Percentiles rank a stretch among this genome's conserved stretches.
Conservation (phyloP, 495 filamentous ascomycete species). For the Hypoxylon rickii region DNA sequence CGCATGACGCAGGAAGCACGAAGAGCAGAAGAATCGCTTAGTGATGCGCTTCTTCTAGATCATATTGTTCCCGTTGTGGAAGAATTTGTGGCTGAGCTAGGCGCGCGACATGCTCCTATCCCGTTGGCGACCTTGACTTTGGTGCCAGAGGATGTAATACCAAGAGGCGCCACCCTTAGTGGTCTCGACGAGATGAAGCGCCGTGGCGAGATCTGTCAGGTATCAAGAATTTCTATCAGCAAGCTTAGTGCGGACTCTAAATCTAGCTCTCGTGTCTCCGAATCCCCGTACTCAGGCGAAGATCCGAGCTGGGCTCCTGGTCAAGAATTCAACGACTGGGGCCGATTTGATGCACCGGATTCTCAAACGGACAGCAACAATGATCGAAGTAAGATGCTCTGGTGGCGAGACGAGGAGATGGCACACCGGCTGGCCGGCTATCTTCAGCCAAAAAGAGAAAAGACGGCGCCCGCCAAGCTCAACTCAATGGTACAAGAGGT, state of each 20-base stretch:
- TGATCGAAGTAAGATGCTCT: constrained; percentile 32
- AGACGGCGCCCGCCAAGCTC: constrained; percentile 22
- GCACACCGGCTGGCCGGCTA: constrained; percentile 49
- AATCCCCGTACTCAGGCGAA: constrained; percentile 5
- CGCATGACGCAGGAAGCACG: constrained; percentile 38
- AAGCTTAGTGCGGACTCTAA: constrained; percentile 36
- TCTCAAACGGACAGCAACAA: background rate
- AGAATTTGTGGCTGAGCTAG: constrained; percentile 43
- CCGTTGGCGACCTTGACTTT: constrained; percentile 44
- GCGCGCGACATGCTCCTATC: constrained; percentile 16
- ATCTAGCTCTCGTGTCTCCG: background rate
- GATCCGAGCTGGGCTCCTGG: constrained; percentile 28
- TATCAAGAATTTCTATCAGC: constrained; percentile 36
- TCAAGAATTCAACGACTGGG: constrained; percentile 46
- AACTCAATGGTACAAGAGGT: constrained; percentile 33
- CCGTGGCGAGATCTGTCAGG: constrained; percentile 43
- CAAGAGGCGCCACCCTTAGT: constrained; percentile 38
- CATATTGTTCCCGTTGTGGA: constrained; percentile 44
- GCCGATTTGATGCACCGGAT: constrained; percentile 40
- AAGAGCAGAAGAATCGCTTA: constrained; percentile 37
- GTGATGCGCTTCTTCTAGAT: constrained; percentile 39
- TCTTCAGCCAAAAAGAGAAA: constrained; percentile 44
- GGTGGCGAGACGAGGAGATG: constrained; percentile 54
- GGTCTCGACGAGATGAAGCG: constrained; percentile 41
- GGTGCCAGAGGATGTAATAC: constrained; percentile 43